These are phyloP conservation scores for Hymenochaete sp. DNA, from an alignment of 1,284 basidiomycete species.

Conservation along the genomic window DNA sequence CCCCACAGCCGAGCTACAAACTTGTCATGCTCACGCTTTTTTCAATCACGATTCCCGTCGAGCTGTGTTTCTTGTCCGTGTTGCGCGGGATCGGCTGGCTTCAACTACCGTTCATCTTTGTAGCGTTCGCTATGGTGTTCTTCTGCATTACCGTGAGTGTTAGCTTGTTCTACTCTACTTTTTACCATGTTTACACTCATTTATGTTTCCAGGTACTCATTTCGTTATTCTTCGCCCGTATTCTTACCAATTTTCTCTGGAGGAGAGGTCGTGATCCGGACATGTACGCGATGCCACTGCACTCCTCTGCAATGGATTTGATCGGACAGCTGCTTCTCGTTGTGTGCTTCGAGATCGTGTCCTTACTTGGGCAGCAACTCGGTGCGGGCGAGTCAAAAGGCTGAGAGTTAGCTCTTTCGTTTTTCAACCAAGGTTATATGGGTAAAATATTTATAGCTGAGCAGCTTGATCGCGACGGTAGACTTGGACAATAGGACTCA, in stretches of 20 bases:
- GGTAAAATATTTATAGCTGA: too few relatives aligned
- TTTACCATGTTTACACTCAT: background rate
- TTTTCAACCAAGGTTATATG: too few relatives aligned
- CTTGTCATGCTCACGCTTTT: conserved; percentile 63
- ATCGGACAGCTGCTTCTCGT: conserved; percentile 83
- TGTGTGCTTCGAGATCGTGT: conserved; percentile 60
- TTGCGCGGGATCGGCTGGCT: conserved; percentile 71
- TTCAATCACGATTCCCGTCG: conserved; percentile 66
- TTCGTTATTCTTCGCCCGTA: conserved; percentile 62
- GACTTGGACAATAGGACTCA: too few relatives aligned
- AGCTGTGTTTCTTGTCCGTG: conserved; percentile 62
- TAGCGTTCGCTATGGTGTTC: conserved; percentile 53
- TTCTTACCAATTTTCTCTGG: conserved; percentile 79
- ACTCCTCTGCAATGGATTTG: conserved; percentile 86
- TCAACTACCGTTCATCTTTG: conserved; percentile 57
- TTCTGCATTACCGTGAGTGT: conserved; percentile 67
- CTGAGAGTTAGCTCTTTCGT: too few relatives aligned
- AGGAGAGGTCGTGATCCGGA: conserved; percentile 80
- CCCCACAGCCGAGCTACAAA: conserved; percentile 34
- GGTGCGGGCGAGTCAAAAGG: too few relatives aligned
- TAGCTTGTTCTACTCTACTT: conserved; percentile 1
- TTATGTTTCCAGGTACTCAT: conserved; percentile 45
- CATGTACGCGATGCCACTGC: conserved; percentile 87
- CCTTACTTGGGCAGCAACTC: conserved; percentile 32
- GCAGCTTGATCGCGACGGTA: too few relatives aligned